Conservation (phyloP, 176 grass and related monocot genomes). For the Paspalum notatum region DNA sequence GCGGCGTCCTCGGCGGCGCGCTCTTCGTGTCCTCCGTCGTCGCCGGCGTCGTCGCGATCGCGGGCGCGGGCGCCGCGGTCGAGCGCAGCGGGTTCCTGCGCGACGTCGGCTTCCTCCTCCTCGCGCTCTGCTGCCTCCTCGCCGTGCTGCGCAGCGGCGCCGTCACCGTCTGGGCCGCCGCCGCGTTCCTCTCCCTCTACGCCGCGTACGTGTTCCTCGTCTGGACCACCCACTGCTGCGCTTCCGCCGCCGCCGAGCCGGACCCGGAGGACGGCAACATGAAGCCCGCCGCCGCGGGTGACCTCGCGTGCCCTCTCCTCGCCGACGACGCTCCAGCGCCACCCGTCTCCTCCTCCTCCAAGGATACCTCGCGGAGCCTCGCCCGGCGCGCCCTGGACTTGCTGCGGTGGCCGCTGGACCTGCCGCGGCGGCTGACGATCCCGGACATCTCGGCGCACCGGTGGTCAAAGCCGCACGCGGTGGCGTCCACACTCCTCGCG, state of each 20-base stretch:
- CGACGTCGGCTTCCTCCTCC: conserved; percentile 69
- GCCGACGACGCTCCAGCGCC: background rate
- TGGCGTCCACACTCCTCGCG: conserved; percentile 25
- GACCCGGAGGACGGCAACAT: background rate
- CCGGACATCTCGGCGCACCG: conserved; percentile 66
- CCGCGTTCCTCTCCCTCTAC: conserved; percentile 77
- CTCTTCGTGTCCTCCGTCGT: conserved; percentile 84
- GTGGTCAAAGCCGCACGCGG: conserved; percentile 48
- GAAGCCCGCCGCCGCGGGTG: background rate
- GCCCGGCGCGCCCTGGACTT: conserved; percentile 11
- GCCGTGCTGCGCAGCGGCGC: conserved; percentile 56
- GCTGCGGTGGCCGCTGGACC: conserved; percentile 56
- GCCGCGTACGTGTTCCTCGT: conserved; percentile 68
- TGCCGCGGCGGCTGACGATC: conserved; percentile 79
- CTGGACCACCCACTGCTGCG: conserved; percentile 64
- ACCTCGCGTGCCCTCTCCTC: conserved; percentile 42
- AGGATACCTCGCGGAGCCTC: background rate
- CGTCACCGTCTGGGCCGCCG: conserved; percentile 64
- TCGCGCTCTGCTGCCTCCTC: conserved; percentile 64
- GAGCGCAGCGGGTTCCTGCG: conserved; percentile 64
- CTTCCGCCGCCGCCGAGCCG: background rate
- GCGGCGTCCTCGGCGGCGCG: conserved; percentile 68
- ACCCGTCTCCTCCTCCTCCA: background rate
- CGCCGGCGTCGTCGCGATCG: conserved; percentile 60
- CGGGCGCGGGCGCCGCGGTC: background rate